These are phyloP conservation scores for Erysimum cheiranthoides DNA, from an alignment of 345 rosid genomes.

Conservation along the genomic window DNA sequence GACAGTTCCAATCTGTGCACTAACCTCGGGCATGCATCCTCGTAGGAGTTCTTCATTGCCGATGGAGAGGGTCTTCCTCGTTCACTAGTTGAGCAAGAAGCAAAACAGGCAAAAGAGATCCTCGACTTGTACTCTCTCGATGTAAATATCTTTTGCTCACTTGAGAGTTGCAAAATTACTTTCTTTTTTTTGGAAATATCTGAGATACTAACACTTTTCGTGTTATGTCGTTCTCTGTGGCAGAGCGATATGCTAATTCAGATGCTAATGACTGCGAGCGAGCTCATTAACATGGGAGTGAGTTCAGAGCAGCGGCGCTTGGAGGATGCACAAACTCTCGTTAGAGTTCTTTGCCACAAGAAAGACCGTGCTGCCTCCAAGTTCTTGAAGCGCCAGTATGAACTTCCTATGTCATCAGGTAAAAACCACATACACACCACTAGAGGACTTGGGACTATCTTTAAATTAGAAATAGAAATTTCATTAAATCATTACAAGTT, in stretches of 20 bases:
- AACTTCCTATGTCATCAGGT: slow-evolving; percentile 99
- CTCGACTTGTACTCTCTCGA: slow-evolving; percentile 75
- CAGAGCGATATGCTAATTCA: slow-evolving; percentile 78
- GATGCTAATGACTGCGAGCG: slow-evolving; percentile 91
- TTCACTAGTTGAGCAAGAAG: slow-evolving; percentile 84
- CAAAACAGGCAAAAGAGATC: slow-evolving; percentile 70
- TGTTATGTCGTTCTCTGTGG: slow-evolving; percentile 27
- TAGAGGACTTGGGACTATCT: not conserved
- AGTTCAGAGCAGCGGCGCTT: slow-evolving; percentile 56
- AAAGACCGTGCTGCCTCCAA: slow-evolving; percentile 87
- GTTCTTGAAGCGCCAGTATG: slow-evolving; percentile 79
- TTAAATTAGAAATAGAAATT: not conserved
- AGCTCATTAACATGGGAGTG: slow-evolving; percentile 66
- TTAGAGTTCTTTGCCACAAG: slow-evolving; percentile 95
- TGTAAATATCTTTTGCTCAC: slow-evolving; percentile 52
- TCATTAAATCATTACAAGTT: slow-evolving; percentile 33
- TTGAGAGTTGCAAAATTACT: not conserved
- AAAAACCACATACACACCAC: slow-evolving; percentile 14
- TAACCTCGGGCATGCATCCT: slow-evolving; percentile 31
- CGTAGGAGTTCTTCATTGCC: slow-evolving; percentile 90
- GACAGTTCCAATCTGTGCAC: not conserved
- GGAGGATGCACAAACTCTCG: slow-evolving; percentile 78
- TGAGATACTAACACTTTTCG: not conserved
- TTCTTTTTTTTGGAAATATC: not conserved
- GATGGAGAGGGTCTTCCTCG: slow-evolving; percentile 96